phyloP scores from a whole-genome alignment of 805 yeast genomes.

The Metschnikowia borealis region DNA sequence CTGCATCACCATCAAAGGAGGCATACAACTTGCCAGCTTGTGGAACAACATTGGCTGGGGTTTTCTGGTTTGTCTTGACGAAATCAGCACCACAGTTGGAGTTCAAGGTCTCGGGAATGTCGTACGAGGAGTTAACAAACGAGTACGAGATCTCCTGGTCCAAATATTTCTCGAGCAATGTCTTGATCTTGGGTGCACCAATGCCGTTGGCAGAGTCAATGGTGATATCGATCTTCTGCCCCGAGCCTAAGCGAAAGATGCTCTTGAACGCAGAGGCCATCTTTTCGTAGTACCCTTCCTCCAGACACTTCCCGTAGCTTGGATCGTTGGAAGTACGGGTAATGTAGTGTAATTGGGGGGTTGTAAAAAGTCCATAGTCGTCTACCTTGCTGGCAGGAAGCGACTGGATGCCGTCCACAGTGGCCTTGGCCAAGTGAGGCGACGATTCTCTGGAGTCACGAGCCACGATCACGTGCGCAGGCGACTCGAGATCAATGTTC shows the following conservation, averaged over 20 bases:
- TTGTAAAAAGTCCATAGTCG: slow-evolving; percentile 73
- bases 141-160: slow-evolving; percentile 36
- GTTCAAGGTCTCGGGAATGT: slow-evolving; percentile 59
- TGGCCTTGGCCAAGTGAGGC: slow-evolving; percentile 53
- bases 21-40: slow-evolving; percentile 54
- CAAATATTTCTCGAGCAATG: slow-evolving; percentile 43
- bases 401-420: slow-evolving; percentile 57
- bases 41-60: slow-evolving; percentile 60
- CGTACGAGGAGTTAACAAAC: slow-evolving; percentile 52
- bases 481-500: slow-evolving; percentile 42
- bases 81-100: slow-evolving; percentile 90
- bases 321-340: slow-evolving; percentile 69
- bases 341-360: slow-evolving; percentile 91
- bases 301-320: slow-evolving; percentile 58
- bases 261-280: slow-evolving; percentile 50
- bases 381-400: slow-evolving; percentile 39
- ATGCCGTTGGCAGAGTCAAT: slow-evolving; percentile 97
- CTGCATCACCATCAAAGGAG: slow-evolving; percentile 97
- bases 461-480: slow-evolving; percentile 60
- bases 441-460: slow-evolving; percentile 90
- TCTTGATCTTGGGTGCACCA: slow-evolving; percentile 72
- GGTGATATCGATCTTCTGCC: slow-evolving; percentile 42
- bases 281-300: slow-evolving; percentile 67
- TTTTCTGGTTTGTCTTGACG: slow-evolving; percentile 82
- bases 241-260: slow-evolving; percentile 29